Conservation (phyloP, 768 basidiomycete species). For the Cystoderma amianthinum region DNA sequence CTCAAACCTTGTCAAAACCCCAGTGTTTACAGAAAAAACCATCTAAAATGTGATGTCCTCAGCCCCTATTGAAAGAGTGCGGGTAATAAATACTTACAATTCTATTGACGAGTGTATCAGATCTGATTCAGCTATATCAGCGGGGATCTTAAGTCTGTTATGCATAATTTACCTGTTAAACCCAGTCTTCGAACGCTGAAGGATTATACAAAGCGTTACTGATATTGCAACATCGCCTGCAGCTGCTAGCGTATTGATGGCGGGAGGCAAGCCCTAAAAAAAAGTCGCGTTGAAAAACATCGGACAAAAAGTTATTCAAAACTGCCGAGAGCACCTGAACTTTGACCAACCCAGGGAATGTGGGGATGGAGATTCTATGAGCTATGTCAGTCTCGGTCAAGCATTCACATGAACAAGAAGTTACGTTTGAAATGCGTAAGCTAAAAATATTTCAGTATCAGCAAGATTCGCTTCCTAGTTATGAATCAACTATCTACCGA, state of each 20-base stretch:
- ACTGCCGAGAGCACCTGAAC: conserved; percentile 31
- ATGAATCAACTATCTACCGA: no score
- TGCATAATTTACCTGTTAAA: conserved; percentile 26
- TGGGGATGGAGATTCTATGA: no score
- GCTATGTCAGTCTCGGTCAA: no score
- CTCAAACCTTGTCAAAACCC: conserved; percentile 23
- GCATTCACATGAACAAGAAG: no score
- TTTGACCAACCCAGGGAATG: conserved; percentile 22
- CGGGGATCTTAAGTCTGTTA: neutral
- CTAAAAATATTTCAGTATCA: no score
- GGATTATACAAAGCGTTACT: conserved; percentile 27
- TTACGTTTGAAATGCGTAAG: no score
- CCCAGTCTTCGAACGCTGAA: conserved; percentile 39
- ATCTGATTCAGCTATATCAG: conserved; percentile 14
- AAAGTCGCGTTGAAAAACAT: no score
- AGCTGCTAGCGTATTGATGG: conserved; percentile 37
- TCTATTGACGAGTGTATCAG: conserved; percentile 41
- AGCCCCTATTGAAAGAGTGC: neutral
- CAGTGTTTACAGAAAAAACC: conserved; percentile 36
- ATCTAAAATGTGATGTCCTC: conserved; percentile 27
- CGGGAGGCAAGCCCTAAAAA: conserved; percentile 30
- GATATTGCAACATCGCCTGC: conserved; percentile 42
- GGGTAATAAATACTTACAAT: conserved; percentile 16
- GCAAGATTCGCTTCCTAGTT: no score
- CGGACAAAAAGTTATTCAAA: no score